phyloP scores from a whole-genome alignment of 257 asterid species.

The Nicotiana attenuata region DNA sequence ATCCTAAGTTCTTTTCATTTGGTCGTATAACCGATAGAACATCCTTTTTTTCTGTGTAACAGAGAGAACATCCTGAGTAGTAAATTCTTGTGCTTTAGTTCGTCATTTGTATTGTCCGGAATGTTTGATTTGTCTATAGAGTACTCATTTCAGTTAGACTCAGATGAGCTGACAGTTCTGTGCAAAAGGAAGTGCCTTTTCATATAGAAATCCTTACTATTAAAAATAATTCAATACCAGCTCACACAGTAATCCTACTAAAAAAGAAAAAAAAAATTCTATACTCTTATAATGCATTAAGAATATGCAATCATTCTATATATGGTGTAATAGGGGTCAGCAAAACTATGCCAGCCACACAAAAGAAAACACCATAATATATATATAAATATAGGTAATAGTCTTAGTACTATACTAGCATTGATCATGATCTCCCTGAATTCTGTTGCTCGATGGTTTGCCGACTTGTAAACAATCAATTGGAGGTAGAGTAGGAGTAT shows the following conservation, averaged over 20 bases:
- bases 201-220: constrained; percentile 1
- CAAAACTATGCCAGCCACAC: constrained; percentile 64
- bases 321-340: constrained; percentile 56
- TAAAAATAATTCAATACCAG: constrained; percentile 11
- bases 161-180: neutral
- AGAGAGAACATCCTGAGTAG: neutral
- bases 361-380: constrained; percentile 37
- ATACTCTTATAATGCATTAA: constrained; percentile 24
- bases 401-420: constrained; percentile 36
- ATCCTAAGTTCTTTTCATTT: neutral
- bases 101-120: neutral
- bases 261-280: constrained; percentile 20
- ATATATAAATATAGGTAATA: constrained; percentile 4
- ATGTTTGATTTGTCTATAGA: neutral
- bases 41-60: neutral
- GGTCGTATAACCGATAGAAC: neutral
- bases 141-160: too few relatives aligned
- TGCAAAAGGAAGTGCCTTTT: neutral
- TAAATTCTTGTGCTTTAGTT: neutral
- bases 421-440: constrained; percentile 55
- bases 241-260: constrained; percentile 14
- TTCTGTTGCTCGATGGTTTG: constrained; percentile 60
- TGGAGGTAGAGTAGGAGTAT: constrained; percentile 71
- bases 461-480: constrained; percentile 59
- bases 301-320: constrained; percentile 27